Conservation (phyloP, 2,329 filamentous ascomycete species). For the Fusarium pseudoanthophilum region DNA sequence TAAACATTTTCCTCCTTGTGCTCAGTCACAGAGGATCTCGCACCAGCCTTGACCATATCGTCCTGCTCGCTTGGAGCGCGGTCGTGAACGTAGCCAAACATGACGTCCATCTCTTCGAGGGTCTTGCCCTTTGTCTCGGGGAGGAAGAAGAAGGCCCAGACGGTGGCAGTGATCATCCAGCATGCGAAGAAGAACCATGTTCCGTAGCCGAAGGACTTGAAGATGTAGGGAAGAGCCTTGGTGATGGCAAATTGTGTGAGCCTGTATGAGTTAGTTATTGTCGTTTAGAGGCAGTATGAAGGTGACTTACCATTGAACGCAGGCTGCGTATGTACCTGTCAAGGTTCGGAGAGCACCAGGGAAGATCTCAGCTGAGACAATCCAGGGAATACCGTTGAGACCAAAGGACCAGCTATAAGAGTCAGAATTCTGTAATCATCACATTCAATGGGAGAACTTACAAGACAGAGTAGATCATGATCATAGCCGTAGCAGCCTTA, state of each 20-base stretch:
- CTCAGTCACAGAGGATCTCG: constrained; percentile 31
- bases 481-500: constrained; percentile 63
- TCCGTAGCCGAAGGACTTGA: constrained; percentile 58
- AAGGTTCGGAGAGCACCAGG: constrained; percentile 55
- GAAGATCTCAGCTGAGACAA: constrained; percentile 58
- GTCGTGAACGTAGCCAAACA: constrained; percentile 45
- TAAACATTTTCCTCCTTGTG: constrained; percentile 37
- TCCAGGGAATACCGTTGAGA: constrained; percentile 59
- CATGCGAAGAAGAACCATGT: constrained; percentile 68
- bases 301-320: constrained; percentile 50
- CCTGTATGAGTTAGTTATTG: constrained; percentile 5
- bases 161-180: constrained; percentile 59
- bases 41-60: constrained; percentile 28
- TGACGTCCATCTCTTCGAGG: constrained; percentile 62
- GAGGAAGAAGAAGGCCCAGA: constrained; percentile 63
- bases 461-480: constrained; percentile 66
- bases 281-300: accelerated
- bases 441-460: constrained; percentile 44
- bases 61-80: constrained; percentile 23
- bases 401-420: constrained; percentile 54
- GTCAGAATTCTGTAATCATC: background rate
- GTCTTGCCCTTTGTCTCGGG: constrained; percentile 67
- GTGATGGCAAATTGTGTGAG: constrained; percentile 57
- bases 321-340: constrained; percentile 54
- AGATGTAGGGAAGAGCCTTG: constrained; percentile 58